phyloP scores from a whole-genome alignment of 441 rosid genomes.

The Populus hybrid region DNA sequence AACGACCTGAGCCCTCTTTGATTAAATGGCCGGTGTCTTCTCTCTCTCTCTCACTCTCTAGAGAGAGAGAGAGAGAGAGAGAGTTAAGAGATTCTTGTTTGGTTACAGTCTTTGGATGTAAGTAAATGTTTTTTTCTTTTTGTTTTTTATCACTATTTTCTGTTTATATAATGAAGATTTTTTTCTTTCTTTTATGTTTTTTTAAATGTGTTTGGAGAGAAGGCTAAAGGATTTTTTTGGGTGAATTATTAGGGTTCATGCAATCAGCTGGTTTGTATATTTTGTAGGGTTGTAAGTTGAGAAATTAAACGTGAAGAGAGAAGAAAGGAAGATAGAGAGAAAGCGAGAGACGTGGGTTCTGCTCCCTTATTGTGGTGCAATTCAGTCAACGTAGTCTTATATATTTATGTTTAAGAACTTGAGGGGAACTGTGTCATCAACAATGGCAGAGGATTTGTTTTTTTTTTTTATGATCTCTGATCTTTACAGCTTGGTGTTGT shows the following conservation, averaged over 20 bases:
- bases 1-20: conserved; percentile 39
- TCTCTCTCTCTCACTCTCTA: too few species aligned
- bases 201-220: neutral
- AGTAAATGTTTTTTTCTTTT: neutral
- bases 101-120: neutral
- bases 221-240: neutral
- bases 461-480: neutral
- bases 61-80: neutral
- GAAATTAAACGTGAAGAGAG: conserved; percentile 17
- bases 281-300: conserved; percentile 16
- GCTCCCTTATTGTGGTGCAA: conserved; percentile 51
- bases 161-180: neutral
- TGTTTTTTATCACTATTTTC: neutral
- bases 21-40: conserved; percentile 39
- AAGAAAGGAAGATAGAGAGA: neutral
- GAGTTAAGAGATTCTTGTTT: neutral
- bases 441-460: conserved; percentile 35
- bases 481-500: neutral
- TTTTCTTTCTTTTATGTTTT: neutral
- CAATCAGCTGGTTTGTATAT: neutral
- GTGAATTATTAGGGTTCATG: neutral
- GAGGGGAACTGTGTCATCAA: conserved; percentile 36
- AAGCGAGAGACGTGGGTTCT: conserved; percentile 66
- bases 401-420: conserved; percentile 37
- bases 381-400: conserved; percentile 43